Evolutionary conservation across 805 yeast genomes (phyloP).

Genomic region (Tetrapisispora fleetii): DNA sequence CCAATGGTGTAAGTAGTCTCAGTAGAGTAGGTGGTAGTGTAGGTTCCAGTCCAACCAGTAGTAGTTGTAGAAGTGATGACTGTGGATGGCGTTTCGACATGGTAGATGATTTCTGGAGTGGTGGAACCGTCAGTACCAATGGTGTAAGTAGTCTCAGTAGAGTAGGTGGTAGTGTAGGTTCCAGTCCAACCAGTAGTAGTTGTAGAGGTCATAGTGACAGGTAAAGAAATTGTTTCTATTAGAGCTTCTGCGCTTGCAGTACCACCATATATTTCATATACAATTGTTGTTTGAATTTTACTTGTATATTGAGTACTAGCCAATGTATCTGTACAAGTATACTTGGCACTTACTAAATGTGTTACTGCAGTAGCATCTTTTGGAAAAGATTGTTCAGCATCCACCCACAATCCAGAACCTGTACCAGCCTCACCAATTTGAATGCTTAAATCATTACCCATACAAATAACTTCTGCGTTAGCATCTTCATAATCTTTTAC

Average conservation of each 20-base stretch:
- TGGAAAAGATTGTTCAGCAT: constrained; percentile 25
- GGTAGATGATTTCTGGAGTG: constrained; percentile 10
- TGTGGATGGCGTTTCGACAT: constrained; percentile 9
- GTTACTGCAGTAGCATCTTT: constrained; percentile 13
- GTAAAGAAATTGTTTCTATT: not conserved
- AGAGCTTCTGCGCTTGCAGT: constrained; percentile 5
- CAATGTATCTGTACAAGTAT: constrained; percentile 23
- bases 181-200: constrained; percentile 14
- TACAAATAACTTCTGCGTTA: constrained; percentile 16
- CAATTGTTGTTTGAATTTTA: constrained; percentile 7
- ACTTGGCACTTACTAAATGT: constrained; percentile 14
- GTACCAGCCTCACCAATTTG: constrained; percentile 15
- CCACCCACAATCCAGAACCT: constrained; percentile 25
- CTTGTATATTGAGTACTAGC: constrained; percentile 17
- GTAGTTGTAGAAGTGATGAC: constrained; percentile 7
- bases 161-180: constrained; percentile 10
- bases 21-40: constrained; percentile 11
- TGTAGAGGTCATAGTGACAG: constrained; percentile 1
- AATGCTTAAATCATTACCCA: constrained; percentile 14
- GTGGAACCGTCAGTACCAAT: constrained; percentile 5
- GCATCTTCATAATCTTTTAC: constrained; percentile 17
- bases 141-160: constrained; percentile 9
- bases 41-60: constrained; percentile 10
- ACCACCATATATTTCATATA: constrained; percentile 11
- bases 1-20: constrained; percentile 5